Evolutionary conservation across 176 grass and related monocot genomes (phyloP).

Genomic region (Poa pratensis): DNA sequence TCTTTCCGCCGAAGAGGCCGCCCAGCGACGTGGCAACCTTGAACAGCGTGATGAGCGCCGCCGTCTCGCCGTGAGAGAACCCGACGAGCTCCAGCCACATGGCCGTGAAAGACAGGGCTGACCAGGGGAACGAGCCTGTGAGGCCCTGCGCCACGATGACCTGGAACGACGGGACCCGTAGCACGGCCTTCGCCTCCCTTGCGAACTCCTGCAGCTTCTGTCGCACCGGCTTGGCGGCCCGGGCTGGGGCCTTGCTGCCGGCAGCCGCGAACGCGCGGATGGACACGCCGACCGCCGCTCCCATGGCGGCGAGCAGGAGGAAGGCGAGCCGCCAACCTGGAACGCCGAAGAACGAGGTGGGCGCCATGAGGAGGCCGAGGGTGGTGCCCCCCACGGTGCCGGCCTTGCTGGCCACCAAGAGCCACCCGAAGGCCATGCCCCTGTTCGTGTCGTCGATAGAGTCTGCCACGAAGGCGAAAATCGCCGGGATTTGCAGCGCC

Average conservation of each 20-base stretch:
- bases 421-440: slow-evolving; percentile 68
- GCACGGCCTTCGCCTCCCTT: slow-evolving; percentile 61
- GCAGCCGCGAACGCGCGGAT: slow-evolving; percentile 38
- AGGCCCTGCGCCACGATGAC: slow-evolving; percentile 71
- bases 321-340: slow-evolving; percentile 55
- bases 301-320: slow-evolving; percentile 35
- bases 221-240: background rate
- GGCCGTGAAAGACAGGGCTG: slow-evolving; percentile 55
- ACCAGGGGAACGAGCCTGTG: slow-evolving; percentile 59
- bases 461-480: slow-evolving; percentile 54
- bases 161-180: slow-evolving; percentile 61
- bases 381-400: slow-evolving; percentile 54
- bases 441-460: slow-evolving; percentile 49
- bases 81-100: slow-evolving; percentile 77
- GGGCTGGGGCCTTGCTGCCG: background rate
- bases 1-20: slow-evolving; percentile 59
- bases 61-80: slow-evolving; percentile 63
- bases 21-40: slow-evolving; percentile 54
- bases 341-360: slow-evolving; percentile 36
- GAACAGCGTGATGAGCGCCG: slow-evolving; percentile 57
- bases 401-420: slow-evolving; percentile 49
- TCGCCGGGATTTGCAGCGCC: slow-evolving; percentile 64
- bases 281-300: slow-evolving; percentile 37
- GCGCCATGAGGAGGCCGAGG: slow-evolving; percentile 49
- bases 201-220: slow-evolving; percentile 58